A percentile compares a stretch with the other conserved stretches of the same genome.
phyloP scores from a whole-genome alignment of 495 filamentous ascomycete genomes.

The Evansstolkia leycettana region DNA sequence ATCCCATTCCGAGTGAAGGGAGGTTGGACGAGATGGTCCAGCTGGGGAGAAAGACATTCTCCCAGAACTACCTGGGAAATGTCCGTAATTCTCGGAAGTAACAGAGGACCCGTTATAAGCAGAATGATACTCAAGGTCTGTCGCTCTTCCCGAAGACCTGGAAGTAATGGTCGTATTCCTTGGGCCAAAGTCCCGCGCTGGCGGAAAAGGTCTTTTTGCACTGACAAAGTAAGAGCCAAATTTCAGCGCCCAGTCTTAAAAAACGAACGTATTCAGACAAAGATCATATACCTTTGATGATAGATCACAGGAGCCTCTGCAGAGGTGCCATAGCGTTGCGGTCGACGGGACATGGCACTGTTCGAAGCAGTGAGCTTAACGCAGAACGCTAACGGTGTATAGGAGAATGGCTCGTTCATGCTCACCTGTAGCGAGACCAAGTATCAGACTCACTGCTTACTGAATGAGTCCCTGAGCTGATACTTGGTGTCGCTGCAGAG shows the following conservation, averaged over 20 bases:
- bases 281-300: conserved; percentile 30
- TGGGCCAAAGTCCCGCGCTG: conserved; percentile 17
- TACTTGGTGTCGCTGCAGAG: conserved; percentile 18
- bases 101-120: conserved; percentile 19
- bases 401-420: conserved; percentile 1
- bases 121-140: conserved; percentile 22
- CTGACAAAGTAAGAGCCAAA: conserved; percentile 14
- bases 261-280: conserved; percentile 3
- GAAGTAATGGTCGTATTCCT: conserved; percentile 15
- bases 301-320: conserved; percentile 24
- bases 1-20: conserved; percentile 26
- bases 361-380: conserved; percentile 20
- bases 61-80: conserved; percentile 15
- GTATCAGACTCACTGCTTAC: conserved; percentile 23
- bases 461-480: conserved; percentile 21
- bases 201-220: conserved; percentile 20
- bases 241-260: conserved; percentile 6
- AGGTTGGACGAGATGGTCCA: conserved; percentile 17
- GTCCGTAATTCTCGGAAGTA: conserved; percentile 13
- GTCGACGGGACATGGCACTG: conserved; percentile 23
- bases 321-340: conserved; percentile 19
- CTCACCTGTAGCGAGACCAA: conserved; percentile 33
- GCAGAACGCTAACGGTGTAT: conserved; percentile 2
- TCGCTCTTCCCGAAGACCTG: conserved; percentile 10
- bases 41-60: conserved; percentile 26